Percentiles rank a stretch among this genome's conserved stretches.
phyloP scores from a whole-genome alignment of 176 grass and related monocot genomes.

The Triticum timopheevii region DNA sequence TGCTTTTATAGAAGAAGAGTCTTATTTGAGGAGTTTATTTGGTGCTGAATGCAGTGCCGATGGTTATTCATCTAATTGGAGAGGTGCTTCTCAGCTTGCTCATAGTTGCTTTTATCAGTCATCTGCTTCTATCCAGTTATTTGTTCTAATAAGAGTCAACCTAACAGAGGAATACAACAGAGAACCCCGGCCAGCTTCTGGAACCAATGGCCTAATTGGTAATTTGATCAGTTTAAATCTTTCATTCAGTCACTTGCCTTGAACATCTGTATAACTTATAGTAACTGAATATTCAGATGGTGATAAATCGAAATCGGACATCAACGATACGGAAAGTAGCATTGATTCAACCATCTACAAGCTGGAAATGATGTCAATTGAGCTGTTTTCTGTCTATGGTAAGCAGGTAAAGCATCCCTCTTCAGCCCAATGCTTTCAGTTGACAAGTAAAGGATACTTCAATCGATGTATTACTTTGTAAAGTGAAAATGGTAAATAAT shows the following conservation, averaged over 20 bases:
- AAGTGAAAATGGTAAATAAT: slow-evolving; percentile 1
- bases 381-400: slow-evolving; percentile 81
- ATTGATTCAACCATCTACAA: slow-evolving; percentile 80
- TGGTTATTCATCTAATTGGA: slow-evolving; percentile 59
- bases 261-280: slow-evolving; percentile 19
- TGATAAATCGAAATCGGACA: slow-evolving; percentile 55
- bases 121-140: not conserved
- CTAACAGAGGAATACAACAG: slow-evolving; percentile 51
- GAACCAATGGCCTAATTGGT: slow-evolving; percentile 53
- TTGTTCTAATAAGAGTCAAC: slow-evolving; percentile 30
- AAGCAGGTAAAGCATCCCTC: slow-evolving; percentile 55
- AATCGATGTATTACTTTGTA: slow-evolving; percentile 7
- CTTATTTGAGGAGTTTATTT: slow-evolving; percentile 78
- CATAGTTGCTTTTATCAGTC: slow-evolving; percentile 10
- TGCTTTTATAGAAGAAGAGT: slow-evolving; percentile 84
- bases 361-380: slow-evolving; percentile 80
- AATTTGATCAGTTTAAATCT: slow-evolving; percentile 22
- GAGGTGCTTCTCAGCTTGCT: slow-evolving; percentile 43
- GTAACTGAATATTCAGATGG: slow-evolving; percentile 51
- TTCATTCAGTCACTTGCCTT: slow-evolving; percentile 19
- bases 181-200: slow-evolving; percentile 43
- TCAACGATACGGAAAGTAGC: slow-evolving; percentile 33
- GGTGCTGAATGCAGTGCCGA: slow-evolving; percentile 38
- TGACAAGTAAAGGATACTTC: not conserved
- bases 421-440: slow-evolving; percentile 10